phyloP scores from a whole-genome alignment of 148 eudicot species.

The Selenicereus undatus region DNA sequence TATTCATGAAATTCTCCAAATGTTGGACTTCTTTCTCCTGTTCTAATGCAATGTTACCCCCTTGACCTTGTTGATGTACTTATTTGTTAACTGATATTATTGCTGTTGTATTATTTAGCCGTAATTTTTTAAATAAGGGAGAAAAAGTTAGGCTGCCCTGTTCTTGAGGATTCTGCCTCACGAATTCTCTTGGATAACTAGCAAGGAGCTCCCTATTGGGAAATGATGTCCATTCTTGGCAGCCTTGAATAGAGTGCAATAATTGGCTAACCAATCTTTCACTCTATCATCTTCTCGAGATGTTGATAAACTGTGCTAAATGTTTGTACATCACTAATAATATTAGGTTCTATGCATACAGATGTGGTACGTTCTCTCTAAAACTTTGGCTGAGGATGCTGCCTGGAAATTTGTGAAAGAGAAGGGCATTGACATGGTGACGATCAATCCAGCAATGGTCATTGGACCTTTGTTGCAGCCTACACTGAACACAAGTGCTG shows the following conservation, averaged over 20 bases:
- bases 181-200: background rate
- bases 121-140: background rate
- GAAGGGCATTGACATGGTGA: conserved; percentile 46
- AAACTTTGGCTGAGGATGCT: conserved; percentile 56
- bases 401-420: conserved; percentile 55
- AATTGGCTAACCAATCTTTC: background rate
- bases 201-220: background rate
- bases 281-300: background rate
- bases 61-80: background rate
- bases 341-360: conserved; percentile 7
- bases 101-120: background rate
- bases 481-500: conserved; percentile 39
- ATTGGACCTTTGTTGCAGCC: conserved; percentile 55
- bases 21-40: background rate
- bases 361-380: conserved; percentile 45
- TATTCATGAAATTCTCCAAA: background rate
- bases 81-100: background rate
- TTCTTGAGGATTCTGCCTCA: background rate
- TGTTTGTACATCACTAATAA: background rate
- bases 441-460: conserved; percentile 46
- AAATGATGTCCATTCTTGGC: background rate
- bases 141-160: background rate
- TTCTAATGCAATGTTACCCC: background rate
- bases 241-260: background rate
- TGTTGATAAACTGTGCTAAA: background rate